Conservation (phyloP, 1,139 yeast species). For the Sugiyamaella castrensis region DNA sequence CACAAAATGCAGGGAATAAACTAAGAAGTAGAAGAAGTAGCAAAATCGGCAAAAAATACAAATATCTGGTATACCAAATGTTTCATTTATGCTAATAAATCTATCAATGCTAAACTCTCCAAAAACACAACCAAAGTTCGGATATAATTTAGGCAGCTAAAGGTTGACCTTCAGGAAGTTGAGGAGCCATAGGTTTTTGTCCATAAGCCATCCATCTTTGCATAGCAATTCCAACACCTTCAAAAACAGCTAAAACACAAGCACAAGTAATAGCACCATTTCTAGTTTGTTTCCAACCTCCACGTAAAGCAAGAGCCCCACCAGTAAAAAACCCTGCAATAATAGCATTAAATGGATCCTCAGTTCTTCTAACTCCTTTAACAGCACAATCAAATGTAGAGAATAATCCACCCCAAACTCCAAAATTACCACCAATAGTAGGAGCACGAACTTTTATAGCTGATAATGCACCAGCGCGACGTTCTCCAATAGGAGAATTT, state of each 20-base stretch:
- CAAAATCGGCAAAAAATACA: too few species aligned
- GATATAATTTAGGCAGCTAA: conserved; percentile 28
- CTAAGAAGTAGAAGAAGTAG: too few species aligned
- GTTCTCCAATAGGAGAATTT: conserved; percentile 92
- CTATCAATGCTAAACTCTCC: not conserved
- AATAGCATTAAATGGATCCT: conserved; percentile 97
- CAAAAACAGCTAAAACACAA: conserved; percentile 91
- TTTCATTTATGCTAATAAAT: too few species aligned
- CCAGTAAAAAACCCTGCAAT: conserved; percentile 98
- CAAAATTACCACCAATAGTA: conserved; percentile 97
- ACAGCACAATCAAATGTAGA: conserved; percentile 95
- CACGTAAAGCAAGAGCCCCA: conserved; percentile 96
- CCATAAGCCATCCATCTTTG: conserved; percentile 84
- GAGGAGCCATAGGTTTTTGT: conserved; percentile 62
- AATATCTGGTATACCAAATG: too few species aligned
- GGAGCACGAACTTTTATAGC: conserved; percentile 98
- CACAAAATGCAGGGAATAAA: too few species aligned
- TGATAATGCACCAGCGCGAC: conserved; percentile 81
- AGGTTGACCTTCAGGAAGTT: conserved; percentile 35
- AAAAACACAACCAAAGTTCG: not conserved
- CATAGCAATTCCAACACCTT: conserved; percentile 97
- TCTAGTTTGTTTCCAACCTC: conserved; percentile 97
- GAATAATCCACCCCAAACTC: conserved; percentile 99
- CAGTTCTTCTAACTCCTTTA: conserved; percentile 93
- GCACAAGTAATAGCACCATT: conserved; percentile 98